phyloP scores from a whole-genome alignment of 164 flowering plant species.

The Macadamia tetraphylla region DNA sequence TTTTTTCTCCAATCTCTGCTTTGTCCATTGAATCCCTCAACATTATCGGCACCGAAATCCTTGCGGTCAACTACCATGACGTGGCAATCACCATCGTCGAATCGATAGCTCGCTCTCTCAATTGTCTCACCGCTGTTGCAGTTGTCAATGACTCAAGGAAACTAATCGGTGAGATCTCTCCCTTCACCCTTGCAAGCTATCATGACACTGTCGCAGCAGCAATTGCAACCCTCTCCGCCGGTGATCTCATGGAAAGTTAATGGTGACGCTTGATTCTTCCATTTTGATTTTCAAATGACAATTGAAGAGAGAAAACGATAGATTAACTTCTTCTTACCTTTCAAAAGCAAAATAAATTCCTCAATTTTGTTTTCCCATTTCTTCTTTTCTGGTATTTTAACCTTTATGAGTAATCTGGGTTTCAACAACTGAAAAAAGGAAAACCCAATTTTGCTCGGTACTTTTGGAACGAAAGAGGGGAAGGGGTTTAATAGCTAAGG shows the following conservation, averaged over 20 bases:
- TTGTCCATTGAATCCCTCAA: slow-evolving; percentile 56
- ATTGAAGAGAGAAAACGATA: too few species aligned
- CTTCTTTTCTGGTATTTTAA: too few species aligned
- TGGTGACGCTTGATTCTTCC: slow-evolving; percentile 75
- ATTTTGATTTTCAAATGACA: slow-evolving; percentile 57
- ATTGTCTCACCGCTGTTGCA: slow-evolving; percentile 65
- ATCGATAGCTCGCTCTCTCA: slow-evolving; percentile 42
- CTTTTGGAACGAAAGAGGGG: too few species aligned
- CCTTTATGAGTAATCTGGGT: too few species aligned
- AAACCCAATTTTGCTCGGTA: slow-evolving; percentile 28
- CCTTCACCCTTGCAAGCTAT: slow-evolving; percentile 59
- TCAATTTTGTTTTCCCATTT: too few species aligned
- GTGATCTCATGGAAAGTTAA: slow-evolving; percentile 22
- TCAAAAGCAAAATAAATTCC: too few species aligned
- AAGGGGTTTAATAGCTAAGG: too few species aligned
- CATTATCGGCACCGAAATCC: slow-evolving; percentile 37
- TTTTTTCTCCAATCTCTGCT: slow-evolving; percentile 62
- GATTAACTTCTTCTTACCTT: too few species aligned
- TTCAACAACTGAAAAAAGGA: slow-evolving; percentile 10
- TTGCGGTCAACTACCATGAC: slow-evolving; percentile 46
- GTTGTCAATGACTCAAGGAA: slow-evolving; percentile 50
- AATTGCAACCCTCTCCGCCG: slow-evolving; percentile 64
- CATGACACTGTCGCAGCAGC: slow-evolving; percentile 76
- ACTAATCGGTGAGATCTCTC: slow-evolving; percentile 84
- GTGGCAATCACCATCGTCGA: slow-evolving; percentile 51